Percentiles rank a stretch among this genome's conserved stretches.
Conservation (phyloP, 352 stramenopile genomes). For the Globisporangium spiculum region DNA sequence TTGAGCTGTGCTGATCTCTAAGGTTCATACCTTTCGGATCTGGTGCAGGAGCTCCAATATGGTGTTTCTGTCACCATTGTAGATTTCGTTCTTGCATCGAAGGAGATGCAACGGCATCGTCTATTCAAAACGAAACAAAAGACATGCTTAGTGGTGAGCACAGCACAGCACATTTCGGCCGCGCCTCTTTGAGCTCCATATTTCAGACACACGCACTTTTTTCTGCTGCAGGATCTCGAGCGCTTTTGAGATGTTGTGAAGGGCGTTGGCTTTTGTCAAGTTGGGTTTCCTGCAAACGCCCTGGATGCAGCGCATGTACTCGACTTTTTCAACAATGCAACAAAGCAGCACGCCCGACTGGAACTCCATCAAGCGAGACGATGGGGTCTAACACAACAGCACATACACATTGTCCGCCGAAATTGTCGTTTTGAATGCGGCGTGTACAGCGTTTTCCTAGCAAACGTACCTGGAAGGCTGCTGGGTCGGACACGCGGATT, state of each 20-base stretch:
- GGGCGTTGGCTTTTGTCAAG: conserved; percentile 45
- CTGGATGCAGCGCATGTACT: conserved; percentile 62
- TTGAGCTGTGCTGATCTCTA: no score
- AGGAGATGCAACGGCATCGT: conserved; percentile 51
- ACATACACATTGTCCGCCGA: neutral
- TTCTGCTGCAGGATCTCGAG: conserved; percentile 58
- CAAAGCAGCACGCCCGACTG: conserved; percentile 60
- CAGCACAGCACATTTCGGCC: neutral
- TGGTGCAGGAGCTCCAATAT: conserved; percentile 43
- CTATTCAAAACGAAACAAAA: conserved; percentile 14
- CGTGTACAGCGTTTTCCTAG: no score
- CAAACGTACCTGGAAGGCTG: conserved; percentile 33
- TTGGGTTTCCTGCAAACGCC: conserved; percentile 35
- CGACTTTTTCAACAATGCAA: conserved; percentile 62
- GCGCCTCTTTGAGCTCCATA: neutral
- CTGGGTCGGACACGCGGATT: conserved; percentile 24
- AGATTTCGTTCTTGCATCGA: conserved; percentile 37
- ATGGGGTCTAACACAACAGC: conserved; percentile 25
- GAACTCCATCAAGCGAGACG: conserved; percentile 39
- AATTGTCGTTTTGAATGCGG: no score
- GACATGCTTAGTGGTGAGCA: neutral
- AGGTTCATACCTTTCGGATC: conserved; percentile 35
- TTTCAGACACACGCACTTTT: conserved; percentile 31
- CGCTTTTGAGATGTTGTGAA: conserved; percentile 77
- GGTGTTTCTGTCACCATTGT: conserved; percentile 28